phyloP scores from a whole-genome alignment of 345 rosid species.

The Hevea brasiliensis region DNA sequence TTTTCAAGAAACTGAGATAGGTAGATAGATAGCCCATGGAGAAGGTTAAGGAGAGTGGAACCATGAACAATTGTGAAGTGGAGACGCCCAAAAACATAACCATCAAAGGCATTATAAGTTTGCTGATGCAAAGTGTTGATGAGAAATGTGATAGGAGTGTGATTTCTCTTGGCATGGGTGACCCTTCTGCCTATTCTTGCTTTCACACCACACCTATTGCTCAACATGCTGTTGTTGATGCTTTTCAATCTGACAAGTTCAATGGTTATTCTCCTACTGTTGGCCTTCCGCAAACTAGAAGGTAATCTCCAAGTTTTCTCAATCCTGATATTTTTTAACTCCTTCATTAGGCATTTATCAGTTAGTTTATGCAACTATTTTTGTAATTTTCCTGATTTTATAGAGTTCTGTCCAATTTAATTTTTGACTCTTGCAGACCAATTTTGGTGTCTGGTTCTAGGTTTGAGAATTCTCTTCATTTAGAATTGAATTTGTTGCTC shows the following conservation, averaged over 20 bases:
- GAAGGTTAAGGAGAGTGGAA: slow-evolving; percentile 41
- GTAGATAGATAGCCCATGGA: too few species aligned
- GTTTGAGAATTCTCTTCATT: neutral
- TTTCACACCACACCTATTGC: slow-evolving; percentile 68
- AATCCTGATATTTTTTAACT: too few species aligned
- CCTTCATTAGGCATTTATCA: neutral
- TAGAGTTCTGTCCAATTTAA: neutral
- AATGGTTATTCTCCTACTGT: slow-evolving; percentile 92
- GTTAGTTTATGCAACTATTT: neutral
- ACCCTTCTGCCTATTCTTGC: slow-evolving; percentile 80
- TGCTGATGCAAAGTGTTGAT: slow-evolving; percentile 55
- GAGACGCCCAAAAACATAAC: slow-evolving; percentile 53
- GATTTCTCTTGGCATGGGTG: slow-evolving; percentile 87
- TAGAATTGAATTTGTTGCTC: neutral
- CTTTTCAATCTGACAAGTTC: slow-evolving; percentile 73
- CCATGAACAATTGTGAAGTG: slow-evolving; percentile 26
- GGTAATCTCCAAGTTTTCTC: slow-evolving; percentile 32
- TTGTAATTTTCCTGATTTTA: neutral
- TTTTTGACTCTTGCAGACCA: neutral
- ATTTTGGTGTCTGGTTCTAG: neutral
- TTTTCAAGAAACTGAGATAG: too few species aligned
- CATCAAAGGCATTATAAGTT: slow-evolving; percentile 73
- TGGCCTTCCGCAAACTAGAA: slow-evolving; percentile 91
- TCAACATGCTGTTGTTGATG: slow-evolving; percentile 56
- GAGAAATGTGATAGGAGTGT: slow-evolving; percentile 43